Base-by-base conservation (phyloP, 331 rosid genomes). In the Cydonia oblonga region DNA sequence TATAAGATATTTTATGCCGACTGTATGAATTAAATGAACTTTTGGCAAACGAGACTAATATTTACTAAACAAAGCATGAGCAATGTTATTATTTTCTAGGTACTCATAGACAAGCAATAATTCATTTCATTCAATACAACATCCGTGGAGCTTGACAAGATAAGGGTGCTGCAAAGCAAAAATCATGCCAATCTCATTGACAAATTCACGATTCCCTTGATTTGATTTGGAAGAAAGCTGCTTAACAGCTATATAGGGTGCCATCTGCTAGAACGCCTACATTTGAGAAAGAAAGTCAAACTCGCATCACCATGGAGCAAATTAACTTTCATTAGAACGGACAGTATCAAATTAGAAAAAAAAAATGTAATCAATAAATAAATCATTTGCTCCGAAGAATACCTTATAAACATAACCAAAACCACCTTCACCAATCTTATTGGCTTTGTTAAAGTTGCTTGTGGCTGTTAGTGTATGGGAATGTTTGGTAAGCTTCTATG, bases 331-430 rank as follows among this genome's bases (percentile, higher is more conserved):
- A 22, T 56, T 40, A 15, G 0, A 14, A n/a, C n/a, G n/a, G n/a
- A n/a, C n/a, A n/a, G n/a, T n/a, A 22, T 18, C 20, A 42, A 71
- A 54, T 42, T 23, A 11, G 53, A n/a, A n/a, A n/a, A 18, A 7
- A 42, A n/a, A n/a, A n/a, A n/a, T n/a, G n/a, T n/a, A n/a, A n/a
- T n/a, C n/a, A n/a, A n/a, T n/a, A n/a, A n/a, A n/a, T n/a, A n/a
- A n/a, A n/a, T n/a, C n/a, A n/a, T 28, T 15, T 51, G 35, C 69
- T 72, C 24, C 3, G 20, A 51, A 18, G 30, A 64, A 57, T 66
- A 90, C 96, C 97, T 86, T 90, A 82, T 81, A 88, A 70, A 92
- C 97, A 61, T 95, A 75, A 78, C 96, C 97, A 80, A 92, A 92
- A 40, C 96, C 97, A 49, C 97, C 96, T 78, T 92, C 92, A 26